Percentiles rank a stretch among this genome's conserved stretches.
phyloP scores from a whole-genome alignment of 148 eudicot species.

The Heliamphora exappendiculata region DNA sequence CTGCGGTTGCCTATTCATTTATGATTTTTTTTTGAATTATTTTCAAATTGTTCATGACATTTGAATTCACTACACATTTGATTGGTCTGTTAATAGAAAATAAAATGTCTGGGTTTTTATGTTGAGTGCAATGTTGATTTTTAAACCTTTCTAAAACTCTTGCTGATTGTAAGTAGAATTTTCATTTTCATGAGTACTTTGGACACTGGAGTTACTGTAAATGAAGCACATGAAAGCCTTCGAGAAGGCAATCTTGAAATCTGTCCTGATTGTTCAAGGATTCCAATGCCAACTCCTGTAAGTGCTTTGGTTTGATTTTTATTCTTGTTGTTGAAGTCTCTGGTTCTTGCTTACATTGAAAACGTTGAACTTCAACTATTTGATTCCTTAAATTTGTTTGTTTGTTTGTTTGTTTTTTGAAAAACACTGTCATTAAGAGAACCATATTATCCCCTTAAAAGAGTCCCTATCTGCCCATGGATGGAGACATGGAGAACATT shows the following conservation, averaged over 20 bases:
- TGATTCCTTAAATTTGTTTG: too few relatives aligned
- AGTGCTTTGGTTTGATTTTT: background rate
- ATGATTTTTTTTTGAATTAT: background rate
- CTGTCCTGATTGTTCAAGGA: too few relatives aligned
- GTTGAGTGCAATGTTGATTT: background rate
- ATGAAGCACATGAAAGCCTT: background rate
- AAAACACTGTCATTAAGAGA: too few relatives aligned
- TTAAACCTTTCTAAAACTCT: background rate
- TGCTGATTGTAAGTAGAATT: background rate
- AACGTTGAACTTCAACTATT: too few relatives aligned
- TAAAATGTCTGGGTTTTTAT: background rate
- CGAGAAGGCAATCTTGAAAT: background rate
- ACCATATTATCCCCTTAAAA: too few relatives aligned
- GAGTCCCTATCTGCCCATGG: too few relatives aligned
- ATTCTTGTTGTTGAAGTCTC: background rate
- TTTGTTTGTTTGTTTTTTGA: too few relatives aligned
- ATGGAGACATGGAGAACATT: too few relatives aligned
- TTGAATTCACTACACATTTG: background rate
- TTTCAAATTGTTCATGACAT: background rate
- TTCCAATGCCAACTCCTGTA: slow-evolving; percentile 9
- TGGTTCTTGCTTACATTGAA: background rate
- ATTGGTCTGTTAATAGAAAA: background rate
- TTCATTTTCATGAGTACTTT: background rate
- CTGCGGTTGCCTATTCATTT: too few relatives aligned
- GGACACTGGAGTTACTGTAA: background rate